Base-by-base conservation (phyloP, 2,329 filamentous ascomycete species). In the Sporothrix globosa region DNA sequence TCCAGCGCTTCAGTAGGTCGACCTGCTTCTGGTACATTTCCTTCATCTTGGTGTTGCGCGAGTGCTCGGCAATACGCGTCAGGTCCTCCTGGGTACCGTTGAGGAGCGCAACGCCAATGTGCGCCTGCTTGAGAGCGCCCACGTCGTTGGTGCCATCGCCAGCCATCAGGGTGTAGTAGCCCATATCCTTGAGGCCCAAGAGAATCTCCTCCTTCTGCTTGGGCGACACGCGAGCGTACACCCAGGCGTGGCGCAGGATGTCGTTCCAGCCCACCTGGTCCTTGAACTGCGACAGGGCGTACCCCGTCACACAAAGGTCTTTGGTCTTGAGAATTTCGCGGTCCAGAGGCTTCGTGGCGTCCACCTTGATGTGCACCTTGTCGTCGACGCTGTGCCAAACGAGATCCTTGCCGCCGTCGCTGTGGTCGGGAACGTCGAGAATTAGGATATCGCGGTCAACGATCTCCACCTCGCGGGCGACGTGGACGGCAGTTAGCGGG, bases 161-260 rank as follows among this genome's bases (percentile, higher is more conserved):
- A 76, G 94, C 96, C 96, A 99, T 99, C 73, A 99, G 87, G 41
- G 96, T 99, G 72, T 96, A 97, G 83, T 99, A 99, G 66, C 96
- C 96, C 82, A 93, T 92, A 77, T 97, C 94, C 83, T 97, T 97
- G 73, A 98, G 88, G 50, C 96, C 96, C 27, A 97, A 87, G n/a
- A 99, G 86, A 77, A 99, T 98, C 69, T 98, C 94, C 80, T 99
- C 96, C 83, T 99, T 99, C 78, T 99, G 96, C 85, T 97, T 97
- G 10, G 96, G 96, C 1, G 96, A 99, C 11, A 99, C 96, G 77
- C 96, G 93, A 74, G 96, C 96, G 78, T 99, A 99, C 4, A 99
- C 96, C 96, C 96, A 99, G 17, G 94, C 90, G 80, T 98, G 87
- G 66, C 94, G 91, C 44, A 98, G 86, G 67, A 99, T 85, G 69